These are phyloP conservation scores for Phanerochaete carnosa DNA, from an alignment of 768 basidiomycete genomes.

Conservation along the genomic window DNA sequence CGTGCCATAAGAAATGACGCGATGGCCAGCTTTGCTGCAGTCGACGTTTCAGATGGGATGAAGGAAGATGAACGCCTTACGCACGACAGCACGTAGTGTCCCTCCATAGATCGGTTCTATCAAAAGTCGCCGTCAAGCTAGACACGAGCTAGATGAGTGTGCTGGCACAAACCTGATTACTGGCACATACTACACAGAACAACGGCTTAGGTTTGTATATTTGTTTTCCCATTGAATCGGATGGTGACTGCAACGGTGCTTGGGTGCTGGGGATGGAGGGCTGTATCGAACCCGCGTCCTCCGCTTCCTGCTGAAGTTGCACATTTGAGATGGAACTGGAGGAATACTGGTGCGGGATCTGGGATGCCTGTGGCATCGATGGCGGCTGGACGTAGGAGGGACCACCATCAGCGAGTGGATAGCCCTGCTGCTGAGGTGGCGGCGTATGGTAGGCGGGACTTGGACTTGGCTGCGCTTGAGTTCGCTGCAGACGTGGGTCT, in stretches of 20 bases:
- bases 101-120: slow-evolving; percentile 98
- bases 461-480: slow-evolving; percentile 40
- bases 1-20: slow-evolving; percentile 92
- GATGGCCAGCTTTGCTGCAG: slow-evolving; percentile 81
- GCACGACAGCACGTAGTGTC: slow-evolving; percentile 85
- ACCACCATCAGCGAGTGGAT: not conserved
- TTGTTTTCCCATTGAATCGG: slow-evolving; percentile 1
- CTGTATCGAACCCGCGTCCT: slow-evolving; percentile 14
- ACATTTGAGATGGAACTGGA: slow-evolving; percentile 22
- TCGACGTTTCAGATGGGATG: not conserved
- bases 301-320: slow-evolving; percentile 24
- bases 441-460: slow-evolving; percentile 32
- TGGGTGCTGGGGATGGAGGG: not conserved
- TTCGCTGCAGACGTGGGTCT: slow-evolving; percentile 53
- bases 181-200: slow-evolving; percentile 99
- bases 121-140: slow-evolving; percentile 9
- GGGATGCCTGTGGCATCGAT: slow-evolving; percentile 16
- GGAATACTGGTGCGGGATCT: slow-evolving; percentile 18
- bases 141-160: not conserved
- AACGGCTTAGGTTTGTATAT: slow-evolving; percentile 68
- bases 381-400: slow-evolving; percentile 9
- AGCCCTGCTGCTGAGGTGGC: slow-evolving; percentile 8
- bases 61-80: slow-evolving; percentile 27
- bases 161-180: slow-evolving; percentile 75
- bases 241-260: not conserved